phyloP scores from a whole-genome alignment of 805 yeast genomes.

The Suhomyces kilbournensis region DNA sequence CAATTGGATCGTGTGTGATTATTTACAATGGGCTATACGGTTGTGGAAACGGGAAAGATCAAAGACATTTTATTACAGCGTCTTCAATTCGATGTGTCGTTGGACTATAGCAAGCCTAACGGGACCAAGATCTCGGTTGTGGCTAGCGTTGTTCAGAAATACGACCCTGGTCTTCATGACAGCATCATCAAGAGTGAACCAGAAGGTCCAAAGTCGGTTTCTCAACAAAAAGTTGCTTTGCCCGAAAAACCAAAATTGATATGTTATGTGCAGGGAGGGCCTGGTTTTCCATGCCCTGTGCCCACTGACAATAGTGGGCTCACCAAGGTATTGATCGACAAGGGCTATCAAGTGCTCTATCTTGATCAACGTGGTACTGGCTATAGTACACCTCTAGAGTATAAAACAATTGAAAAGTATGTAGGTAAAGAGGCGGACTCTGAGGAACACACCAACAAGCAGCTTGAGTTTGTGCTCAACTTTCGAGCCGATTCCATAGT shows the following conservation, averaged over 20 bases:
- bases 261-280: constrained; percentile 52
- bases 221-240: constrained; percentile 10
- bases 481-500: constrained; percentile 56
- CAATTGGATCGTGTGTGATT: too few relatives aligned
- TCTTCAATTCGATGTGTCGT: constrained; percentile 21
- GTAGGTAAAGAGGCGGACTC: constrained; percentile 13
- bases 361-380: constrained; percentile 67
- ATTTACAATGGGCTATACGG: not conserved
- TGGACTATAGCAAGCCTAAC: constrained; percentile 9
- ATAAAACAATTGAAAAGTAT: constrained; percentile 18
- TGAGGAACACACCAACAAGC: constrained; percentile 17
- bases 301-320: constrained; percentile 36
- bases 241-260: constrained; percentile 35
- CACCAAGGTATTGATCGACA: constrained; percentile 37
- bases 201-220: not conserved
- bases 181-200: not conserved
- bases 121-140: constrained; percentile 17
- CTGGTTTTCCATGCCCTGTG: constrained; percentile 46
- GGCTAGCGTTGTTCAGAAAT: constrained; percentile 34
- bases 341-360: constrained; percentile 43
- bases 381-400: constrained; percentile 45
- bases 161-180: constrained; percentile 17
- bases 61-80: constrained; percentile 21
- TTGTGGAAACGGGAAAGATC: constrained; percentile 5
- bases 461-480: constrained; percentile 38